Evolutionary conservation across 176 grass and related monocot species (phyloP).

Genomic region (Hyparrhenia diplandra): DNA sequence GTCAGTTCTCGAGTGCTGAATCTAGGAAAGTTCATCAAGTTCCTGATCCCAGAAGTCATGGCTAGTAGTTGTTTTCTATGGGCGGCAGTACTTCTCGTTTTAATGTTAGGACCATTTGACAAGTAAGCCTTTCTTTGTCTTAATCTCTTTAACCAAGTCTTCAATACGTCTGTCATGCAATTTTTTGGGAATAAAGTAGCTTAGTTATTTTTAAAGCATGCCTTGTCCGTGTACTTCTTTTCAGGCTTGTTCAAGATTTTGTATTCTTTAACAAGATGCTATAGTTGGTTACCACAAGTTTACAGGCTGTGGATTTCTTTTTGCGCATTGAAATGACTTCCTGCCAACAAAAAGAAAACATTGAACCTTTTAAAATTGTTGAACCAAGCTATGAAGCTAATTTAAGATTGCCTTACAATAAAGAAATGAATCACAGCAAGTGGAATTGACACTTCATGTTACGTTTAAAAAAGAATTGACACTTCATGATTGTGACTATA

Average conservation of each 20-base stretch:
- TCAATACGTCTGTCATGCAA: not conserved
- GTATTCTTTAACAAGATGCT: not conserved
- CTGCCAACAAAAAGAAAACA: not conserved
- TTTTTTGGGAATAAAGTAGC: not conserved
- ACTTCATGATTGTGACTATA: not conserved
- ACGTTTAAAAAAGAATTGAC: too few species aligned
- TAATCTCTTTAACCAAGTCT: not conserved
- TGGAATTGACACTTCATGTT: not conserved
- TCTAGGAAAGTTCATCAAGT: conserved; percentile 83
- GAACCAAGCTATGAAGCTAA: not conserved
- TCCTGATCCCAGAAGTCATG: conserved; percentile 86
- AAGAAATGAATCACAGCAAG: not conserved
- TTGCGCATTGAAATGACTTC: not conserved
- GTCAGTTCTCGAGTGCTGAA: conserved; percentile 72
- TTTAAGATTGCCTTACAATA: not conserved
- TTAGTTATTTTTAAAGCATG: not conserved
- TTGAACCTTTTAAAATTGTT: not conserved
- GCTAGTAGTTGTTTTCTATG: conserved; percentile 36
- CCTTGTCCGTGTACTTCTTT: not conserved
- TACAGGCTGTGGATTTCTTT: not conserved
- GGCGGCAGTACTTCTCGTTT: not conserved
- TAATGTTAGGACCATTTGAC: not conserved
- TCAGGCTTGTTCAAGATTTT: not conserved
- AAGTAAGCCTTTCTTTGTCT: conserved; percentile 25
- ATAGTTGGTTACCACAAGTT: not conserved